Evolutionary conservation across 805 yeast species (phyloP), one percentile per base, ranked within the genome.

Genomic region (Kockiozyma suomiensis): DNA sequence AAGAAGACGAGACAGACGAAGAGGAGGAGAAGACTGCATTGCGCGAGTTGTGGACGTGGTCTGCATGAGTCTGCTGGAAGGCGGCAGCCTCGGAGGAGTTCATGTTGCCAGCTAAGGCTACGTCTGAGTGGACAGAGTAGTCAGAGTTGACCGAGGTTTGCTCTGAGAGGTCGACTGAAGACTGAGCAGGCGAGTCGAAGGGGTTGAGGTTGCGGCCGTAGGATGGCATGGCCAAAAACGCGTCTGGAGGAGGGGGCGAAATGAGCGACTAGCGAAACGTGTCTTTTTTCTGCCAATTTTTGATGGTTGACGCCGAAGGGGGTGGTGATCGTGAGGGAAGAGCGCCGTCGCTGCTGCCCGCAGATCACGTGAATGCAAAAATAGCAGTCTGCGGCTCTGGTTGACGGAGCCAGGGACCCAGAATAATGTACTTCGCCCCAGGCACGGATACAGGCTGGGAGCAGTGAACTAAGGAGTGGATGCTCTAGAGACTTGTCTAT

Each of bases 11-110:
- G 21, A 49, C 33, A 21, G 61, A 53, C 23, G 64, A 59, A 21
- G 61, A 48, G 7, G 58, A 49, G 10, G 65, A 42, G 49, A 61
- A 62, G 17, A 62, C 65, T 6, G 50, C 65, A 33, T 56, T 50
- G 17, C 66, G 66, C n/a, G 65, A 41, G 49, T 61, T 62, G 52
- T 62, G 66, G 21, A 55, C 54, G 37, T 62, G 66, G 17, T 46
- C 48, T 26, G 49, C 57, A 50, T 58, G 65, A 12, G 48, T 21
- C 26, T 49, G 26, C 17, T 28, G 37, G 45, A 61, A 61, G 15
- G 63, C 65, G 1, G 56, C 50, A 3, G 51, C 52, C 17, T 52
- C 52, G 35, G 63, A 50, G 1, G 55, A 38, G 28, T 43, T 51
- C 25, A 54, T 26, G 23, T 25, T 32, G 30, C 54, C 15, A n/a